phyloP scores from a whole-genome alignment of 179 eudicot species.

The Nepenthes alata region DNA sequence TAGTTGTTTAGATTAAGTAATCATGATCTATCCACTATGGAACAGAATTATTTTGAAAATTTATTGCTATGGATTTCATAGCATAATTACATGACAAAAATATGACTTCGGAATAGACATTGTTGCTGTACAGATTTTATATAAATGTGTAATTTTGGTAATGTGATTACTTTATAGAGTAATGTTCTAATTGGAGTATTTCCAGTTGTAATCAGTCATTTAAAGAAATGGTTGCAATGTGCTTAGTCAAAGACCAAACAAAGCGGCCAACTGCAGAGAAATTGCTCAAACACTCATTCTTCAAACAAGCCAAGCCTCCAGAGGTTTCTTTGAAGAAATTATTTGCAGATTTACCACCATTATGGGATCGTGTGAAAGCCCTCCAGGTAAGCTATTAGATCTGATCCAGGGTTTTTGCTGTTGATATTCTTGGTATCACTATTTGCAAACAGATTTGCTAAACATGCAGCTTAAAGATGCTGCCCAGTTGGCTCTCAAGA shows the following conservation, averaged over 20 bases:
- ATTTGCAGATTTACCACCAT: slow-evolving; percentile 79
- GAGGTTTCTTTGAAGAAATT: slow-evolving; percentile 77
- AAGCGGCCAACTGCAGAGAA: slow-evolving; percentile 94
- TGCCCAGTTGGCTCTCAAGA: slow-evolving; percentile 88
- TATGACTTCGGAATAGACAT: too few relatives aligned
- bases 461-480: slow-evolving; percentile 75
- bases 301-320: slow-evolving; percentile 84
- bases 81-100: too few relatives aligned
- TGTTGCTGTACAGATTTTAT: neutral
- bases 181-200: slow-evolving; percentile 15
- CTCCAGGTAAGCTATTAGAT: slow-evolving; percentile 44
- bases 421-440: slow-evolving; percentile 5
- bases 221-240: slow-evolving; percentile 98
- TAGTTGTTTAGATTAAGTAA: too few relatives aligned
- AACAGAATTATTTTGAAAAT: too few relatives aligned
- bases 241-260: slow-evolving; percentile 97
- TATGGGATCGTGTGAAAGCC: slow-evolving; percentile 88
- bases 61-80: too few relatives aligned
- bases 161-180: neutral
- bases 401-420: slow-evolving; percentile 3
- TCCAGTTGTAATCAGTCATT: slow-evolving; percentile 55
- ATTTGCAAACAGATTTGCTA: slow-evolving; percentile 6
- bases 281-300: slow-evolving; percentile 88
- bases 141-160: neutral
- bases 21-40: too few relatives aligned